Evolutionary conservation across 495 filamentous ascomycete genomes (phyloP).

Genomic region (Lophium mytilinum): DNA sequence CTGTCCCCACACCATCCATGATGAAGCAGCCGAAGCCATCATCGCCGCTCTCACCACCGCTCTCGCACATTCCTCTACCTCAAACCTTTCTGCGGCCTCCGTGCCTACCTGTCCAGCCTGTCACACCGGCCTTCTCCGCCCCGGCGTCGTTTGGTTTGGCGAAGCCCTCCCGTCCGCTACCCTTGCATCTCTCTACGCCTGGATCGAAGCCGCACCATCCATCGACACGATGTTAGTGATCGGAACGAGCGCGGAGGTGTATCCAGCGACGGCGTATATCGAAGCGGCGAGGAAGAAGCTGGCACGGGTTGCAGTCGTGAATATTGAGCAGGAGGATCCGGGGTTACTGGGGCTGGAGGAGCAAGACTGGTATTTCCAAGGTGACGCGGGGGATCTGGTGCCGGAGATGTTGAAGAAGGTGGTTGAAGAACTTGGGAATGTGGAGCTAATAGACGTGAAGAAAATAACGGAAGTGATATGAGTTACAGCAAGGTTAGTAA

Average conservation of each 20-base stretch:
- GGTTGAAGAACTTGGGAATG: background rate
- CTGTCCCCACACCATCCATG: background rate
- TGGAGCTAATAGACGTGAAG: background rate
- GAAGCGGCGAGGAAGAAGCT: constrained; percentile 11
- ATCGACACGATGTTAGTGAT: constrained; percentile 21
- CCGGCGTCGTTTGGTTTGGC: constrained; percentile 16
- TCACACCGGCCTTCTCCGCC: constrained; percentile 8
- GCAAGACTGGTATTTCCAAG: constrained; percentile 21
- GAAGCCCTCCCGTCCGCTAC: background rate
- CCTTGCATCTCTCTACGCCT: background rate
- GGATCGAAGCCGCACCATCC: background rate
- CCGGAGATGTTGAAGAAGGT: constrained; percentile 11
- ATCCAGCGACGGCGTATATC: constrained; percentile 19
- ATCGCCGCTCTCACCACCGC: background rate
- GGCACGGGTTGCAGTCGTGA: constrained; percentile 16
- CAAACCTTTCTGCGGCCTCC: background rate
- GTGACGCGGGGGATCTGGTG: constrained; percentile 13
- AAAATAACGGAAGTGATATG: too few species aligned
- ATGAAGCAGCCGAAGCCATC: background rate
- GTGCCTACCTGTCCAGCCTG: constrained; percentile 6
- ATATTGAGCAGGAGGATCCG: constrained; percentile 11
- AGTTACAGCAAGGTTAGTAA: too few species aligned
- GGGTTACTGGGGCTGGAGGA: background rate
- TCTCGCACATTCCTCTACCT: background rate
- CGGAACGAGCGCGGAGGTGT: constrained; percentile 17